Evolutionary conservation across 1,139 yeast genomes (phyloP).

Genomic region (Pneumocystis murina): DNA sequence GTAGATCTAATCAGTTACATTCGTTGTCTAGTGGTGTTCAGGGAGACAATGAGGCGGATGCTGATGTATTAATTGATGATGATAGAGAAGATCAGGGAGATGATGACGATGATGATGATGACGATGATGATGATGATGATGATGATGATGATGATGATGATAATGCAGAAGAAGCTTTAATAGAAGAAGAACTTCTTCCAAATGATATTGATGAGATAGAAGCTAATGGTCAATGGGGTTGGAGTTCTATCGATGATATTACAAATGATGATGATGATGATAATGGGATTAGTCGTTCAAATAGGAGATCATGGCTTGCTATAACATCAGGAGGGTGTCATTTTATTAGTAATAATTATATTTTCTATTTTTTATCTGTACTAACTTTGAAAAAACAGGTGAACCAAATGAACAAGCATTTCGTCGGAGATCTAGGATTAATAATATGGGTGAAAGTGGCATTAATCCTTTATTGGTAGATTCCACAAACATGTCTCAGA

Average conservation of each 20-base stretch:
- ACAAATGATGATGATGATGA: background rate
- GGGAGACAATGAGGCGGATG: slow-evolving; percentile 27
- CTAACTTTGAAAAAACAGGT: background rate
- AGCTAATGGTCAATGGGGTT: slow-evolving; percentile 1
- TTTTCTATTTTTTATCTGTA: background rate
- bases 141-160: slow-evolving; percentile 13
- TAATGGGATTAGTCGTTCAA: background rate
- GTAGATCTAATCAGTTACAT: background rate
- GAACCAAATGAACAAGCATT: background rate
- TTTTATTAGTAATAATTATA: background rate
- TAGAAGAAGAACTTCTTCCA: slow-evolving; percentile 12
- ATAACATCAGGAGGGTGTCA: background rate
- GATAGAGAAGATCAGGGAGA: slow-evolving; percentile 13
- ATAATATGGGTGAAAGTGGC: background rate
- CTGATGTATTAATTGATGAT: slow-evolving; percentile 16
- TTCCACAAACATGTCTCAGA: background rate
- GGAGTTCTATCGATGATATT: background rate
- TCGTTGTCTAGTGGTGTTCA: background rate
- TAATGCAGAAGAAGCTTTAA: slow-evolving; percentile 8
- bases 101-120: slow-evolving; percentile 9
- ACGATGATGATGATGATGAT: slow-evolving; percentile 15
- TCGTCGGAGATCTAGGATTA: background rate
- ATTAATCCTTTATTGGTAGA: background rate
- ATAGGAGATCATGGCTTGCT: slow-evolving; percentile 2
- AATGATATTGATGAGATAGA: background rate